phyloP scores from a whole-genome alignment of 305 asterid species.

The Vinca major region DNA sequence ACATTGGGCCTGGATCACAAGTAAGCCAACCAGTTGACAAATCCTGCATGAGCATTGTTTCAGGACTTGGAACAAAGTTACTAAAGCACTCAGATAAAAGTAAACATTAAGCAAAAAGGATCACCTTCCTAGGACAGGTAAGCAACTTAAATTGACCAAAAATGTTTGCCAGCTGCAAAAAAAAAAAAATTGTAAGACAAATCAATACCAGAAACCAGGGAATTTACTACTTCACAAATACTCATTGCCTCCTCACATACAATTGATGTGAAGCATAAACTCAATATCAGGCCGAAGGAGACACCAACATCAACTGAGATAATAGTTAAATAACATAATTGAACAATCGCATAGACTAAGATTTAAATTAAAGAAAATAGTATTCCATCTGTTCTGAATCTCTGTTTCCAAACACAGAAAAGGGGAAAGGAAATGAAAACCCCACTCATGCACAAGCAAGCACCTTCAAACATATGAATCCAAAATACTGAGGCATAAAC shows the following conservation, averaged over 20 bases:
- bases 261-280: not conserved
- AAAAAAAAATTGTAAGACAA: slow-evolving; percentile 16
- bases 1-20: slow-evolving; percentile 87
- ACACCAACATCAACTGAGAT: not conserved
- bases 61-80: slow-evolving; percentile 13
- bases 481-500: not conserved
- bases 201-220: not conserved
- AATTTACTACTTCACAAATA: not conserved
- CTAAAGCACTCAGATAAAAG: slow-evolving; percentile 12
- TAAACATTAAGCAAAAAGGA: slow-evolving; percentile 8
- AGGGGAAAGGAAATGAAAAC: not conserved
- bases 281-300: not conserved
- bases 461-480: not conserved
- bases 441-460: not conserved
- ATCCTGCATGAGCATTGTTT: slow-evolving; percentile 43
- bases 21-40: slow-evolving; percentile 88
- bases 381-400: not conserved
- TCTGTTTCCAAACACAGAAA: not conserved
- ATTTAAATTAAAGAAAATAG: not conserved
- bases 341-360: not conserved
- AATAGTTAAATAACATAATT: not conserved
- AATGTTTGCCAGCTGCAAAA: slow-evolving; percentile 74
- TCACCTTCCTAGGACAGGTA: slow-evolving; percentile 95
- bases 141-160: slow-evolving; percentile 79
- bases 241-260: not conserved